Conservation (phyloP, 2,329 filamentous ascomycete species). For the Penicillium oxalicum region DNA sequence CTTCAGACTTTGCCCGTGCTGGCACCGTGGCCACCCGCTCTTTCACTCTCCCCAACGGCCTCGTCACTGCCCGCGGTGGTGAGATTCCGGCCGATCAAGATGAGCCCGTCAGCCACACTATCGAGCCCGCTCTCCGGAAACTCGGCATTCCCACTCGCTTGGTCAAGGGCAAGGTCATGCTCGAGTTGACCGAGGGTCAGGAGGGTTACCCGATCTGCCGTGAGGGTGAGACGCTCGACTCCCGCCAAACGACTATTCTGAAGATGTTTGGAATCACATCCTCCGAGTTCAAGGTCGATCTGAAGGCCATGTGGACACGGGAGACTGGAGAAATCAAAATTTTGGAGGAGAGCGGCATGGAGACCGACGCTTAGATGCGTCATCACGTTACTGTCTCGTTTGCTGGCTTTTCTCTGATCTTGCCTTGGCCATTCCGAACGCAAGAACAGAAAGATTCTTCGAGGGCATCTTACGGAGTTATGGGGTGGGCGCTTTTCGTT, state of each 20-base stretch:
- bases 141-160: constrained; percentile 85
- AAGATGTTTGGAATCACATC: constrained; percentile 90
- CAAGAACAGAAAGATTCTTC: constrained; percentile 21
- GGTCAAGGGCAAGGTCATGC: constrained; percentile 77
- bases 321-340: constrained; percentile 37
- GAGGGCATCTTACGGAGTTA: constrained; percentile 35
- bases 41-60: constrained; percentile 77
- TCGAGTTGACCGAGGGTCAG: constrained; percentile 49
- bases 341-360: constrained; percentile 38
- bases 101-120: constrained; percentile 75
- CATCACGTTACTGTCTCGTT: constrained; percentile 9
- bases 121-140: constrained; percentile 85
- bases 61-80: constrained; percentile 71
- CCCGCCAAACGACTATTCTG: constrained; percentile 83
- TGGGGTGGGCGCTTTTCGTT: constrained; percentile 29
- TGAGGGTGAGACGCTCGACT: constrained; percentile 79
- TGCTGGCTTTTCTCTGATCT: constrained; percentile 15
- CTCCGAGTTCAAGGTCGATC: constrained; percentile 79
- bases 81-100: constrained; percentile 76
- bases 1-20: constrained; percentile 86
- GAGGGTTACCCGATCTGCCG: constrained; percentile 71
- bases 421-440: constrained; percentile 9
- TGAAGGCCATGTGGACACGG: constrained; percentile 59
- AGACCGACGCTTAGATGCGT: constrained; percentile 33
- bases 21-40: constrained; percentile 67